Base-by-base conservation (phyloP, 2,329 filamentous ascomycete species). In the Paradendryphiella salina region DNA sequence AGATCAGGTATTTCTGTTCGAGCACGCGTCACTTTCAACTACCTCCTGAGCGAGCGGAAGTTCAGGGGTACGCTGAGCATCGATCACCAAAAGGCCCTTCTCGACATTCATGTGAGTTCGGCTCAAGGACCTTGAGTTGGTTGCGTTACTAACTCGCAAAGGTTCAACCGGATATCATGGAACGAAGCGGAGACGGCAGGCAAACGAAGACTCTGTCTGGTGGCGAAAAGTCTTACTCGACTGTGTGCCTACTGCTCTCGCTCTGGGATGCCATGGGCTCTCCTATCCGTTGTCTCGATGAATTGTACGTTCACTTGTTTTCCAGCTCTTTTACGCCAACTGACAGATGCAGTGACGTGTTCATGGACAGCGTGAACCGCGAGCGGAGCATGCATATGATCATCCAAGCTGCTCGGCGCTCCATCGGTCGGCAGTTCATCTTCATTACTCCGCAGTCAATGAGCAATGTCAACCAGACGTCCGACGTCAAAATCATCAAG, bases 221-320 rank as follows among this genome's bases (percentile, higher is more conserved):
- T 45, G 94, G 94, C 23, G 94, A 99, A 72, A 99, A 99, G 73
- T 97, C 93, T 0, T 99, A 97, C 72, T 95, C 92, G 3, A 96
- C 93, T 3, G 95, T 97, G 52, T 99, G 94, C 75, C 82, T 99
- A 63, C 78, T 99, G 46, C 80, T 99, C 26, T 85, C 91, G 2
- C 87, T 99, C 14, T 99, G 94, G 94, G 94, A 99, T 70, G 93
- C 94, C 23, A 99, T 99, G 87, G 93, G 94, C 9, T 95, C 91
- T 14, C 93, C 92, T 0, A 87, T 99, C 54, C 85, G 94, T 46
- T 99, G 94, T 67, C 80, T 99, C 46, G 94, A 99, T 74, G 94
- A 99, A 74, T 99, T 97, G 80, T 82, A 71, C 60, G 78, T 74
- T 29, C n/a, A 35, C 29, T 37, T 13, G 46, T 9, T 15, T 11